These are phyloP conservation scores for Catunica adiposa DNA, from an alignment of 2,329 filamentous ascomycete genomes.

Conservation along the genomic window DNA sequence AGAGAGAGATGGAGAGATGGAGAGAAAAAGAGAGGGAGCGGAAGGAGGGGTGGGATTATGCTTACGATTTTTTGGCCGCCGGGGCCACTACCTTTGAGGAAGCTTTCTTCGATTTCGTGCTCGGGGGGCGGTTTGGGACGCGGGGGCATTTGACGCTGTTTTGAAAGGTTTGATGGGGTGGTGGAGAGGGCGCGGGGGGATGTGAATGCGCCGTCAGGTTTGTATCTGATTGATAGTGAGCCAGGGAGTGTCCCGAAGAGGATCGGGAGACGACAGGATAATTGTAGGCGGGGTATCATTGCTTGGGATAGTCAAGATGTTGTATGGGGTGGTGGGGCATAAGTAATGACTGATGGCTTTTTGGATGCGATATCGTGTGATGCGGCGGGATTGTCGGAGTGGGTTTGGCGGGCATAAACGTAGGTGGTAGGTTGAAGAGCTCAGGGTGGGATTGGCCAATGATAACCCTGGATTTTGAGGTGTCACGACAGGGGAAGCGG, in stretches of 20 bases:
- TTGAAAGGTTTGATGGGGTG: neutral
- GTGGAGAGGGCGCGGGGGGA: neutral
- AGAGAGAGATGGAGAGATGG: neutral
- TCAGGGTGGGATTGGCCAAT: neutral
- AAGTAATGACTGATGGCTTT: too few species aligned
- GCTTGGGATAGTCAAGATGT: neutral
- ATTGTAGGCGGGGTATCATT: too few species aligned
- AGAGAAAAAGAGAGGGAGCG: too few species aligned
- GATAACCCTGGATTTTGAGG: neutral
- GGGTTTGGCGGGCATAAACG: neutral
- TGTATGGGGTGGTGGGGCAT: neutral
- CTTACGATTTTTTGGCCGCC: constrained; percentile 87
- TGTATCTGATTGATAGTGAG: neutral
- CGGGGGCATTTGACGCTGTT: constrained; percentile 52
- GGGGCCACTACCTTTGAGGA: constrained; percentile 80
- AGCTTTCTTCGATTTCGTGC: constrained; percentile 64
- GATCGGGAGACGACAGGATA: too few species aligned
- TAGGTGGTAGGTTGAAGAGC: neutral
- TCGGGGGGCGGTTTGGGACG: constrained; percentile 58
- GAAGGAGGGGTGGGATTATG: constrained; percentile 6
- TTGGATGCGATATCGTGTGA: neutral
- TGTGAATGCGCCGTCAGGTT: constrained; percentile 5
- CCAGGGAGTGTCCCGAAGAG: too few species aligned
- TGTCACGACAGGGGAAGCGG: too few species aligned
- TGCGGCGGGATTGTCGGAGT: neutral